phyloP scores from a whole-genome alignment of 345 rosid species.

The Rhodamnia argentea region DNA sequence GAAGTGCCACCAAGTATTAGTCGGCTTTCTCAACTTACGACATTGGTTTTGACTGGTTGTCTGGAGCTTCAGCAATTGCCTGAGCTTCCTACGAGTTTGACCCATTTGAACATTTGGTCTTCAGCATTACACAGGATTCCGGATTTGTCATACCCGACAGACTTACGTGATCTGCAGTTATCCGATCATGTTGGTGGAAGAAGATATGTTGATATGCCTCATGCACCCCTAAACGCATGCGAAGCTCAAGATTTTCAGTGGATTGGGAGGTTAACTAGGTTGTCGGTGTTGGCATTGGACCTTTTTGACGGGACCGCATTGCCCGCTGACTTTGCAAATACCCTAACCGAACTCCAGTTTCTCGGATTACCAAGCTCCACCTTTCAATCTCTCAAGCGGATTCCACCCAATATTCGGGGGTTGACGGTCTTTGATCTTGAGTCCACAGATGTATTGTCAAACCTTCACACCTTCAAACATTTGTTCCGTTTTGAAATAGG shows the following conservation, averaged over 20 bases:
- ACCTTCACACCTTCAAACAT: background rate
- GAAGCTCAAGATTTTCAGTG: background rate
- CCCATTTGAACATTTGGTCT: background rate
- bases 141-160: background rate
- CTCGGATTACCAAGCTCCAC: background rate
- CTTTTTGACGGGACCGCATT: background rate
- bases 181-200: background rate
- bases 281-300: background rate
- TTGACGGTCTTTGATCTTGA: background rate
- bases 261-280: background rate
- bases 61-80: background rate
- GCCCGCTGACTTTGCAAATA: background rate
- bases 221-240: background rate
- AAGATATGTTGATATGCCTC: background rate
- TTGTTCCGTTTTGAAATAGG: background rate
- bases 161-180: background rate
- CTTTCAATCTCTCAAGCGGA: background rate
- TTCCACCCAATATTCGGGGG: background rate
- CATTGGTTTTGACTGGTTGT: background rate
- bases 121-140: background rate
- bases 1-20: background rate
- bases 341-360: background rate
- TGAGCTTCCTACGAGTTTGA: background rate
- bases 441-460: background rate
- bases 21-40: background rate